These are phyloP conservation scores for Komagataella mondaviorum DNA, from an alignment of 805 yeast genomes.

Conservation along the genomic window DNA sequence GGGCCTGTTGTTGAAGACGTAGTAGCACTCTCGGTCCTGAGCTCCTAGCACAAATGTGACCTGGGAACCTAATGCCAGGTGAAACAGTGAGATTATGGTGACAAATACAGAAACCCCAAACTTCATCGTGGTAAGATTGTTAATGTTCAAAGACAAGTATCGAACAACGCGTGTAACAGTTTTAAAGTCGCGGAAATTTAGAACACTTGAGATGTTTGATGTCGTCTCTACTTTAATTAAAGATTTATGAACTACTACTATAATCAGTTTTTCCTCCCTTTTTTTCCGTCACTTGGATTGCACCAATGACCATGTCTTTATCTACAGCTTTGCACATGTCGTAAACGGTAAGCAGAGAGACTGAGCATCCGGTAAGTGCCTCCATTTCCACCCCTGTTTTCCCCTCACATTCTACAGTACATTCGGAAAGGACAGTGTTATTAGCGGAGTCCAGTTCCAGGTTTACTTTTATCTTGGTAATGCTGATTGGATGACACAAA, in stretches of 20 bases:
- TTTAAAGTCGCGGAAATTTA: background rate
- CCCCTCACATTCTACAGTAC: slow-evolving; percentile 31
- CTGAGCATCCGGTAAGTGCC: slow-evolving; percentile 31
- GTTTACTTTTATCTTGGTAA: slow-evolving; percentile 25
- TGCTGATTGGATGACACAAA: slow-evolving; percentile 32
- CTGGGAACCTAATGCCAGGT: slow-evolving; percentile 27
- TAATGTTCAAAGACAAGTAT: background rate
- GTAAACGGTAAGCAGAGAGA: slow-evolving; percentile 32
- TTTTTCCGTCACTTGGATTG: slow-evolving; percentile 24
- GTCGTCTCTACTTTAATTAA: background rate
- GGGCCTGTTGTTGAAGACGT: slow-evolving; percentile 48
- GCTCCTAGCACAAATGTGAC: slow-evolving; percentile 68
- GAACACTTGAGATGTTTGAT: background rate
- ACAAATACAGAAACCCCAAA: background rate
- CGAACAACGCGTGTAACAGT: background rate
- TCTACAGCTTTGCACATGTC: slow-evolving; percentile 52
- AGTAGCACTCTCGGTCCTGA: slow-evolving; percentile 60
- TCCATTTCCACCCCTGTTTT: slow-evolving; percentile 50
- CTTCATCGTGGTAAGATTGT: background rate
- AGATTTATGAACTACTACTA: background rate
- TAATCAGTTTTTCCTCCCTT: slow-evolving; percentile 26
- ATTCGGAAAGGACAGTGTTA: slow-evolving; percentile 15
- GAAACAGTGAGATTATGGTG: background rate
- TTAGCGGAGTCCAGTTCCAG: slow-evolving; percentile 11
- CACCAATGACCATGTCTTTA: slow-evolving; percentile 25